A percentile compares a stretch with the other conserved stretches of the same genome.
phyloP scores from a whole-genome alignment of 352 stramenopile species.

The Phytophthora rubi region DNA sequence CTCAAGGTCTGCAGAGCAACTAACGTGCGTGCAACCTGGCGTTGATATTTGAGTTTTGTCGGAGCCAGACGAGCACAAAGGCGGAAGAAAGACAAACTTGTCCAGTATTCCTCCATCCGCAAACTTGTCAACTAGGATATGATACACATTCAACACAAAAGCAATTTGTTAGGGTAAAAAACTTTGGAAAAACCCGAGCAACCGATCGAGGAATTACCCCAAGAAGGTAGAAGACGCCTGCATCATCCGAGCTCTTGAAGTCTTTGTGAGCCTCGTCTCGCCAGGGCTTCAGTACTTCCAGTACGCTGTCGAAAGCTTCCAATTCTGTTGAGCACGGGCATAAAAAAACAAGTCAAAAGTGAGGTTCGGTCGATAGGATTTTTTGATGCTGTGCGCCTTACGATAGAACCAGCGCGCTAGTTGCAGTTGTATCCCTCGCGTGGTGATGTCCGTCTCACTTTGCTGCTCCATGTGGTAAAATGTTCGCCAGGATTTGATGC shows the following conservation, averaged over 20 bases:
- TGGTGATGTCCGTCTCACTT: slow-evolving; percentile 23
- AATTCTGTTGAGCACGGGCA: slow-evolving; percentile 33
- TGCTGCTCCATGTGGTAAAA: slow-evolving; percentile 65
- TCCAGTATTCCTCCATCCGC: slow-evolving; percentile 44
- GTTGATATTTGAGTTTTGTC: slow-evolving; percentile 55
- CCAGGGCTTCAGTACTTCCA: slow-evolving; percentile 36
- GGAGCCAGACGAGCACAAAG: slow-evolving; percentile 47
- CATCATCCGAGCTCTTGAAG: slow-evolving; percentile 1
- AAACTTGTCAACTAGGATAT: slow-evolving; percentile 46
- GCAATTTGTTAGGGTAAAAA: not conserved
- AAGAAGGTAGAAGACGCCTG: slow-evolving; percentile 51
- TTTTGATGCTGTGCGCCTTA: slow-evolving; percentile 22
- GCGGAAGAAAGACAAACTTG: slow-evolving; percentile 55
- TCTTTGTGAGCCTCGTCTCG: slow-evolving; percentile 15
- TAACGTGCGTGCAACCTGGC: slow-evolving; percentile 51
- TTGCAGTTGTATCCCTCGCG: slow-evolving; percentile 42
- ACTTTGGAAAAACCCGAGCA: not conserved
- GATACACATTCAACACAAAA: too few relatives aligned
- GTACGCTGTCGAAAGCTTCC: slow-evolving; percentile 35
- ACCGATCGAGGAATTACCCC: slow-evolving; percentile 33
- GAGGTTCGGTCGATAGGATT: not conserved
- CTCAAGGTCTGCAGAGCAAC: slow-evolving; percentile 43
- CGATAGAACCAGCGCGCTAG: slow-evolving; percentile 79
- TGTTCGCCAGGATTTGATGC: slow-evolving; percentile 48
- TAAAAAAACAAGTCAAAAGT: not conserved